Evolutionary conservation across 331 rosid genomes (phyloP).

Genomic region (Rosa hybrid): DNA sequence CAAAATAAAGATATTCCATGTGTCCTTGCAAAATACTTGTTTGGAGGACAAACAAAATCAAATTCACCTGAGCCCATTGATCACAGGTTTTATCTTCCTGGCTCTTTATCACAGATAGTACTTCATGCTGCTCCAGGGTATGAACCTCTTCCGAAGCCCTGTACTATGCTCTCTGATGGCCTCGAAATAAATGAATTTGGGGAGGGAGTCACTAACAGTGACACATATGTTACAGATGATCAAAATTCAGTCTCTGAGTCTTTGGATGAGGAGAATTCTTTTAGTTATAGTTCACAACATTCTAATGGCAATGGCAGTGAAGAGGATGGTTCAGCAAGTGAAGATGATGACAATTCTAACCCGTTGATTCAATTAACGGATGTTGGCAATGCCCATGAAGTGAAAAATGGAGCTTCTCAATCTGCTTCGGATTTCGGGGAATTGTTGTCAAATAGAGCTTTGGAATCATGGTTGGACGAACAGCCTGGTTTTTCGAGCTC

Average conservation of each 20-base stretch:
- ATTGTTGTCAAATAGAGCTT: constrained; percentile 71
- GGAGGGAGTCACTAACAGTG: constrained; percentile 42
- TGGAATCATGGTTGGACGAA: constrained; percentile 91
- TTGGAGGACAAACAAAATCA: constrained; percentile 51
- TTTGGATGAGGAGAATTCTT: constrained; percentile 70
- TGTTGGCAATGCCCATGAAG: constrained; percentile 40
- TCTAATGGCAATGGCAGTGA: constrained; percentile 45
- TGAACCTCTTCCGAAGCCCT: constrained; percentile 96
- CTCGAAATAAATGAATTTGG: constrained; percentile 28
- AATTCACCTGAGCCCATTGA: constrained; percentile 52
- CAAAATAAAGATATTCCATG: constrained; percentile 42
- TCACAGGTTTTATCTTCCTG: constrained; percentile 87
- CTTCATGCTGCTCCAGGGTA: constrained; percentile 99
- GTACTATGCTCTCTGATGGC: constrained; percentile 51
- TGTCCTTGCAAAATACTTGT: constrained; percentile 60
- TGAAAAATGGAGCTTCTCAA: constrained; percentile 50
- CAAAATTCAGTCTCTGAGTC: constrained; percentile 58
- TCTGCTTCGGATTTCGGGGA: constrained; percentile 66
- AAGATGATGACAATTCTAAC: constrained; percentile 43
- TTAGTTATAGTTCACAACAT: constrained; percentile 64
- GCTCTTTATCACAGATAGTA: constrained; percentile 93
- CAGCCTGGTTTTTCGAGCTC: constrained; percentile 59
- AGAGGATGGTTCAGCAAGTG: constrained; percentile 48
- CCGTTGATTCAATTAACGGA: constrained; percentile 83
- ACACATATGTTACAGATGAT: constrained; percentile 48